phyloP scores from a whole-genome alignment of 768 basidiomycete species.

The Panaeolus cyanescens region DNA sequence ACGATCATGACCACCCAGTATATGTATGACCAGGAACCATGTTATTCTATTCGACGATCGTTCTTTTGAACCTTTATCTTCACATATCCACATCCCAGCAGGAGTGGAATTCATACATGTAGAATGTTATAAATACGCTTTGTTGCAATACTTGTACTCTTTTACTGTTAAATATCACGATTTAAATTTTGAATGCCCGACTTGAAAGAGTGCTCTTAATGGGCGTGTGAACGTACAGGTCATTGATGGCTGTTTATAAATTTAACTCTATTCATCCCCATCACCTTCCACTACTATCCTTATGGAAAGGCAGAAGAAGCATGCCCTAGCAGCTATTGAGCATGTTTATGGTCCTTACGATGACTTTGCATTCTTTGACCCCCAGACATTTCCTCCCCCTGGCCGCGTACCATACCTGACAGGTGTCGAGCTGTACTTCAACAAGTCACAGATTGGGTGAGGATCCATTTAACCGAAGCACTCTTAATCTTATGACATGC shows the following conservation, averaged over 20 bases:
- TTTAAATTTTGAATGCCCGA: background rate
- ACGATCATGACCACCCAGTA: background rate
- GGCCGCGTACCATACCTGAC: conserved; percentile 13
- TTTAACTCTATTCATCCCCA: too few relatives aligned
- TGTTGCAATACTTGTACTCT: background rate
- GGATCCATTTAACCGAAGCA: too few relatives aligned
- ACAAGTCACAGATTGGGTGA: conserved; percentile 20
- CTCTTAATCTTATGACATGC: too few relatives aligned
- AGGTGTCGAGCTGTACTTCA: conserved; percentile 20
- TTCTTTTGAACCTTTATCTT: background rate
- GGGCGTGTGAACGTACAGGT: too few relatives aligned
- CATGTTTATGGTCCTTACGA: conserved; percentile 27
- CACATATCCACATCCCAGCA: background rate
- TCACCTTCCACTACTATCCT: background rate
- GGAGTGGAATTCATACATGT: background rate
- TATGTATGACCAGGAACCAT: background rate
- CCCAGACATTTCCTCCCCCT: conserved; percentile 17
- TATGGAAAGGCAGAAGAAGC: background rate
- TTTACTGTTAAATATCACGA: background rate
- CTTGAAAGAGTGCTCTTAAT: background rate
- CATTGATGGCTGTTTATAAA: too few relatives aligned
- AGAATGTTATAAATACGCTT: background rate
- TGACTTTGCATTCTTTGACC: conserved; percentile 20
- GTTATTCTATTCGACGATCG: conserved; percentile 1
- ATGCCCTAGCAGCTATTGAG: conserved; percentile 8